Base-by-base conservation (phyloP, 805 yeast species). In the Wickerhamomyces bovis region DNA sequence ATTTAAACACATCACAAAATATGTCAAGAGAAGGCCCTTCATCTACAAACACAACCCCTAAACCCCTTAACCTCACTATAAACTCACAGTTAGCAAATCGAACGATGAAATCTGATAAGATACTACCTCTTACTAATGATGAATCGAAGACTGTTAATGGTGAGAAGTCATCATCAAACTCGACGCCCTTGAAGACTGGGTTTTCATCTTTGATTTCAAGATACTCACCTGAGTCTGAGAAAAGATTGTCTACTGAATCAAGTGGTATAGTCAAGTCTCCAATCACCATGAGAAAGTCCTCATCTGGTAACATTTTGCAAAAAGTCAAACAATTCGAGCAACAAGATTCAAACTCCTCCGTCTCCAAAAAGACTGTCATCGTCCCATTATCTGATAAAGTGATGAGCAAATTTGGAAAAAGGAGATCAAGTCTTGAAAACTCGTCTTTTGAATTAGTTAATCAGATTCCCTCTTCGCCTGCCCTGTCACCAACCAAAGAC, bases 241-340 rank as follows among this genome's bases (percentile, higher is more conserved):
- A 44, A 26, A 39, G 45, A n/a, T 16, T 15, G 20, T n/a, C 23
- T 10, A 19, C 7, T 12, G 38, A 38, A 8, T 20, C 38, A 30
- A 21, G 15, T 13, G 33, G 21, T 13, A 35, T 21, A 9, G 3
- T 28, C 5, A 44, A 31, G 2, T n/a, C 44, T 15, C 19, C 49
- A 3, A 43, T 52, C 1, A 36, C 41, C 4, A 49, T 56, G 54
- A 55, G 62, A 53, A 60, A 53, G 38, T 55, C 61, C 2, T 58
- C 65, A 6, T 61, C 64, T 1, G 48, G 52, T 11, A 60, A 57
- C 42, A 63, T 66, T 13, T 49, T 65, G 31, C 61, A 65, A 4
- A 58, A 58, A 44, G 62, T 62, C 42, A 64, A 51, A 53, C 67
- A 62, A 41, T 61, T 58, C 45, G 68, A 61, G 35, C 60, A 56